Base-by-base conservation (phyloP, 2,329 filamentous ascomycete species). In the Colletotrichum karsti region DNA sequence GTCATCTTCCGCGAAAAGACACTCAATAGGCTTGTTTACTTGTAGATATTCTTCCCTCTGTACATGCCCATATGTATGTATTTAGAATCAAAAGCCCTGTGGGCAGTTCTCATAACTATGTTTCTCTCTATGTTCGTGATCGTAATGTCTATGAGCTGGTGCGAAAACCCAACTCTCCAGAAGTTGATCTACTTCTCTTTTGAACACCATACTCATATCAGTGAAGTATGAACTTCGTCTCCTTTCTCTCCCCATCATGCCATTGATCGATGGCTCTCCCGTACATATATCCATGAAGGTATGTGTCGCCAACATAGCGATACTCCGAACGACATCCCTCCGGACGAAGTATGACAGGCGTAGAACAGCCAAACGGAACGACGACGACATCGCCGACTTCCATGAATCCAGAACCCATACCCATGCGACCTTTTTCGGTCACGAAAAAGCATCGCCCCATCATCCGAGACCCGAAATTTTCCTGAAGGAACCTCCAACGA, bases 181-280 rank as follows among this genome's bases (percentile, higher is more conserved):
- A 6, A 5, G 5, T 4, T 30, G 15, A 20, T 9, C 22, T 7
- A 44, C 9, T 7, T 13, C 35, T 15, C 20, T 15, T 10, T 22
- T 24, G 12, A n/a, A n/a, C n/a, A 35, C 2, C 7, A 12, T 24
- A 50, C 24, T 20, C 33, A 35, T 35, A 30, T 57, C 28, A 70
- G 20, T 63, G 54, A 15, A 70, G 51, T n/a, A 65, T 9, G 35
- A 64, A 70, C 30, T 60, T 68, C 12, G 53, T 85, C 63, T 83
- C 82, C 55, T 76, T 74, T 69, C 83, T 79, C 75, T 88, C 88
- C 62, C 84, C 80, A 67, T 83, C 63, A 18, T 54, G 70, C 64
- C 62, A 67, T 44, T 73, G 69, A 8, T 74, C 67, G 9, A 79
- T 50, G 5, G 78, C 78, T 57, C 71, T 63, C 1, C 78, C 77